phyloP scores from a whole-genome alignment of 305 asterid species.

The Solanum hybrid region DNA sequence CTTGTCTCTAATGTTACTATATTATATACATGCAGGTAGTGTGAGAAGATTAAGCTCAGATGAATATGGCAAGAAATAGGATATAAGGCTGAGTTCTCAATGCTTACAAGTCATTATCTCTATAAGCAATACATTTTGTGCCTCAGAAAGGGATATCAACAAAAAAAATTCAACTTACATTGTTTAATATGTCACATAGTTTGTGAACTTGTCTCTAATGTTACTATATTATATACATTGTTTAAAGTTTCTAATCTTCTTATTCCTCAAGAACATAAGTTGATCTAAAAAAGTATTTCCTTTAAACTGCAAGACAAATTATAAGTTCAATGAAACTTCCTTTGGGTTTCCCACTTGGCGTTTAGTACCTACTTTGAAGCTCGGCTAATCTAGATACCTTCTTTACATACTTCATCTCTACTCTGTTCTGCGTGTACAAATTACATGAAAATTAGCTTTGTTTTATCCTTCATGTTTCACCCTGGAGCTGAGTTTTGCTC shows the following conservation, averaged over 20 bases:
- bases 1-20: not conserved
- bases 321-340: not conserved
- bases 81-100: too few relatives aligned
- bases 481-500: not conserved
- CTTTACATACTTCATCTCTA: not conserved
- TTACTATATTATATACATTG: not conserved
- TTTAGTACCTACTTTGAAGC: not conserved
- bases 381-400: not conserved
- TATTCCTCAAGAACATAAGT: not conserved
- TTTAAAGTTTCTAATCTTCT: not conserved
- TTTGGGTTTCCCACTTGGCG: not conserved
- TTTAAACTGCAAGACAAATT: not conserved
- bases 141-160: too few relatives aligned
- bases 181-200: too few relatives aligned
- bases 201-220: not conserved
- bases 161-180: not conserved
- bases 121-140: too few relatives aligned
- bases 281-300: not conserved
- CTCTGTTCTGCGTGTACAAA: not conserved
- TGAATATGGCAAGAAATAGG: too few relatives aligned
- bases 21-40: too few relatives aligned
- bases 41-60: too few relatives aligned
- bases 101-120: too few relatives aligned
- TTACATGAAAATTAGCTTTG: not conserved
- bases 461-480: not conserved